These are phyloP conservation scores for Auricularia auricula-judae DNA, from an alignment of 768 basidiomycete genomes.

Conservation along the genomic window DNA sequence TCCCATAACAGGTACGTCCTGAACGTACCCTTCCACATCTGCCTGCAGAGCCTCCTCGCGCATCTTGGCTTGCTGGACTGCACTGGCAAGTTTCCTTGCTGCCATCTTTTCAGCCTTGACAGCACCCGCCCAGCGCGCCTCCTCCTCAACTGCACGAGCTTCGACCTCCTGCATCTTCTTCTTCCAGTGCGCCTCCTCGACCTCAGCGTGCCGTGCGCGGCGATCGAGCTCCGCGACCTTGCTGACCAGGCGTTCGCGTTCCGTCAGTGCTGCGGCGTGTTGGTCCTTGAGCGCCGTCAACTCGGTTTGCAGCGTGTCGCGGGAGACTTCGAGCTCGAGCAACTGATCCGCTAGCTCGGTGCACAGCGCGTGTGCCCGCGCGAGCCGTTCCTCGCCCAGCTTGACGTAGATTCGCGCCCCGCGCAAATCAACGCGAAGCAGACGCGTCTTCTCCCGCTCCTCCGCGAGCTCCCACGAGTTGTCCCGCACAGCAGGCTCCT, in stretches of 20 bases:
- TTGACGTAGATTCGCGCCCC: neutral
- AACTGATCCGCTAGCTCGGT: neutral
- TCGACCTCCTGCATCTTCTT: slow-evolving; percentile 5
- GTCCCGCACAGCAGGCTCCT: neutral
- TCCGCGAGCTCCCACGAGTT: neutral
- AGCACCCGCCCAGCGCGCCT: neutral
- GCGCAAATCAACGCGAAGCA: neutral
- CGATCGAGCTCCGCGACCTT: slow-evolving; percentile 16
- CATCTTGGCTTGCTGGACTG: slow-evolving; percentile 44
- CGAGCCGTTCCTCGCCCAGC: neutral
- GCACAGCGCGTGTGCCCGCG: neutral
- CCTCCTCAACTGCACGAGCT: neutral
- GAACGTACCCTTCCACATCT: slow-evolving; percentile 51
- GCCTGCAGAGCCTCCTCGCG: slow-evolving; percentile 58
- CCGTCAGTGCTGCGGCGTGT: neutral
- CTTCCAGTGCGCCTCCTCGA: slow-evolving; percentile 12
- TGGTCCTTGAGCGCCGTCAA: neutral
- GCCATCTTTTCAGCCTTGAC: slow-evolving; percentile 23
- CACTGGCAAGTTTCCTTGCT: slow-evolving; percentile 34
- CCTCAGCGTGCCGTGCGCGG: slow-evolving; percentile 20
- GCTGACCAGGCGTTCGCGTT: slow-evolving; percentile 1
- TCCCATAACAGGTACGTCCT: neutral
- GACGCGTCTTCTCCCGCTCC: neutral
- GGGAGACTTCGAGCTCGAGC: neutral
- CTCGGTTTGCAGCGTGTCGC: neutral